A percentile compares a stretch with the other conserved stretches of the same genome.
Conservation (phyloP, 495 filamentous ascomycete species). For the Podospora pseudoanserina region DNA sequence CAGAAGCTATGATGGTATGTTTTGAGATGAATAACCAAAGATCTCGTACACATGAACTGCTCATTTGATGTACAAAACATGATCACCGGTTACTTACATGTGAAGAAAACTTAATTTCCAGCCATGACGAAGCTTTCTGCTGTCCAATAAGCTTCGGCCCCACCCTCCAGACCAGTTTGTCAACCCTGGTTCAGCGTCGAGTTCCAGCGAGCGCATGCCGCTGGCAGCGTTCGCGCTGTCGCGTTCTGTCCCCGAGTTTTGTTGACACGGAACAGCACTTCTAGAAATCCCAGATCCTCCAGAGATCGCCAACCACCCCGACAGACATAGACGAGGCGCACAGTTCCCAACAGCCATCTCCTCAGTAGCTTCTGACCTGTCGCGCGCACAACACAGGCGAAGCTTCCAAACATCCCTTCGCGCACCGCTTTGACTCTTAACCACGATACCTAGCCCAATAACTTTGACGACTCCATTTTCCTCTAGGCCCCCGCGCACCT, state of each 20-base stretch:
- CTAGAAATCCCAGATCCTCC: not conserved
- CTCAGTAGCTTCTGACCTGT: not conserved
- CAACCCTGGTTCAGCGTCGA: not conserved
- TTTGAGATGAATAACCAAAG: not conserved
- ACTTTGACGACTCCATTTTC: not conserved
- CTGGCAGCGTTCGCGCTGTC: constrained; percentile 25
- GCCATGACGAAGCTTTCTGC: constrained; percentile 21
- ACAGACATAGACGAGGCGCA: not conserved
- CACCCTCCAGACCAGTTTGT: constrained; percentile 9
- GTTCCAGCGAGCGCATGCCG: not conserved
- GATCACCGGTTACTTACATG: constrained; percentile 13
- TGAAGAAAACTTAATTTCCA: constrained; percentile 24
- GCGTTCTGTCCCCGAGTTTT: constrained; percentile 33
- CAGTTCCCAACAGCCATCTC: not conserved
- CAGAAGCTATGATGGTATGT: not conserved
- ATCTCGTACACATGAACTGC: not conserved
- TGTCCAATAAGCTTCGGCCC: constrained; percentile 20
- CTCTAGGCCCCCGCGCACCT: not conserved
- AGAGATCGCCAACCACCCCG: not conserved
- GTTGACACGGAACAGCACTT: constrained; percentile 29
- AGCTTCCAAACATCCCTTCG: not conserved
- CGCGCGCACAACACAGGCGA: not conserved
- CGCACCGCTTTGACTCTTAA: not conserved
- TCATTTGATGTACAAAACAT: not conserved
- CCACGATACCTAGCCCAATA: not conserved